Evolutionary conservation across 805 yeast species (phyloP).

Genomic region (Metschnikowia kofuensis): DNA sequence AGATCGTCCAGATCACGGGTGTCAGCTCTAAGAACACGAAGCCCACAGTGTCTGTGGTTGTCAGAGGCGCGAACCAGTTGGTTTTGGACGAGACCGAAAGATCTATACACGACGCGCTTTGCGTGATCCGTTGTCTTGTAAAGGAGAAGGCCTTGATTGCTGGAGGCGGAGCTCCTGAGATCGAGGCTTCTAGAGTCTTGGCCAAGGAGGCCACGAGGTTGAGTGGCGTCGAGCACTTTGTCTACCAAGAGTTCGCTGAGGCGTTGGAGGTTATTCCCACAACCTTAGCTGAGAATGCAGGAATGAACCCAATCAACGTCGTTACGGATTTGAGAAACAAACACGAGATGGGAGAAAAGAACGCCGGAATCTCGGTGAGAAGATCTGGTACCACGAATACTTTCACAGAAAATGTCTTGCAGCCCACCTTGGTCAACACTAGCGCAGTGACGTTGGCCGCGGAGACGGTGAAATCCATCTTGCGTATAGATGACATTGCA

Average conservation of each 20-base stretch:
- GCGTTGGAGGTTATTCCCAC: conserved; percentile 93
- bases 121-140: conserved; percentile 86
- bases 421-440: conserved; percentile 92
- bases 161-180: conserved; percentile 99
- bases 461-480: conserved; percentile 92
- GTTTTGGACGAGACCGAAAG: conserved; percentile 96
- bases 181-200: conserved; percentile 77
- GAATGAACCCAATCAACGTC: conserved; percentile 84
- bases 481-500: conserved; percentile 96
- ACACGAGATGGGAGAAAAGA: conserved; percentile 85
- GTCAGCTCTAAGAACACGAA: conserved; percentile 50
- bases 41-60: conserved; percentile 82
- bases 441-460: conserved; percentile 94
- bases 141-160: conserved; percentile 89
- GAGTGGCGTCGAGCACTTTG: conserved; percentile 85
- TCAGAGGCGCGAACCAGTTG: conserved; percentile 91
- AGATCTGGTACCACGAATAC: conserved; percentile 92
- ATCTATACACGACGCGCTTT: conserved; percentile 94
- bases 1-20: conserved; percentile 83
- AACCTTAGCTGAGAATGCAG: conserved; percentile 93
- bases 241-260: conserved; percentile 87
- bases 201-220: conserved; percentile 67
- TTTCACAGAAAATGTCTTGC: conserved; percentile 89
- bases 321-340: conserved; percentile 88
- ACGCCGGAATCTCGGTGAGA: conserved; percentile 95